phyloP scores from a whole-genome alignment of 768 basidiomycete species.

The Suillus paluster region DNA sequence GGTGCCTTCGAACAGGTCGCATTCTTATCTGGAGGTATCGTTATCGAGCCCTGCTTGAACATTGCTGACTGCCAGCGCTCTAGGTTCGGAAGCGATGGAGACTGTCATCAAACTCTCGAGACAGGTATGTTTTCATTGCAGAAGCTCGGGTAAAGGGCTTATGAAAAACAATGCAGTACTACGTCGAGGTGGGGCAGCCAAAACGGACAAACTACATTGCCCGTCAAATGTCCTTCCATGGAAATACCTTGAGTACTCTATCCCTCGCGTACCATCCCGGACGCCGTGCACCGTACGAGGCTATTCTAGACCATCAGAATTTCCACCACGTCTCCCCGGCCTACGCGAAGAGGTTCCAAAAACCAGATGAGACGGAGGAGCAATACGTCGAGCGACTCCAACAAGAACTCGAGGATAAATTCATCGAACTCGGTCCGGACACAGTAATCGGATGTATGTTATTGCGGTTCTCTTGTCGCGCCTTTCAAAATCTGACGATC shows the following conservation, averaged over 20 bases:
- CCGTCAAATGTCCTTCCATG: slow-evolving; percentile 80
- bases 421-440: slow-evolving; percentile 78
- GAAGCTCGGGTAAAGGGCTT: neutral
- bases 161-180: slow-evolving; percentile 54
- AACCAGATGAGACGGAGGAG: slow-evolving; percentile 69
- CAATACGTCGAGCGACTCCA: slow-evolving; percentile 79
- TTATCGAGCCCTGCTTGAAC: neutral
- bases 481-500: slow-evolving; percentile 3
- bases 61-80: neutral
- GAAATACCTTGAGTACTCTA: slow-evolving; percentile 77
- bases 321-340: slow-evolving; percentile 92
- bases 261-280: slow-evolving; percentile 68
- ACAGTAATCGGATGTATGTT: slow-evolving; percentile 81
- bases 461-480: neutral
- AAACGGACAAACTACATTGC: slow-evolving; percentile 81
- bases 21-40: slow-evolving; percentile 74
- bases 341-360: slow-evolving; percentile 80
- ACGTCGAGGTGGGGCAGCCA: slow-evolving; percentile 67
- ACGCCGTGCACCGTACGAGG: slow-evolving; percentile 71
- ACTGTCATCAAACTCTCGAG: slow-evolving; percentile 80
- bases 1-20: slow-evolving; percentile 76
- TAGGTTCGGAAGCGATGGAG: slow-evolving; percentile 91
- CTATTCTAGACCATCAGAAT: slow-evolving; percentile 61
- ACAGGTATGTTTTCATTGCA: slow-evolving; percentile 52
- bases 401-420: slow-evolving; percentile 85